A percentile compares a stretch with the other conserved stretches of the same genome.
These are phyloP conservation scores for Elsinoe batatas DNA, from an alignment of 2,329 filamentous ascomycete genomes.

Conservation along the genomic window DNA sequence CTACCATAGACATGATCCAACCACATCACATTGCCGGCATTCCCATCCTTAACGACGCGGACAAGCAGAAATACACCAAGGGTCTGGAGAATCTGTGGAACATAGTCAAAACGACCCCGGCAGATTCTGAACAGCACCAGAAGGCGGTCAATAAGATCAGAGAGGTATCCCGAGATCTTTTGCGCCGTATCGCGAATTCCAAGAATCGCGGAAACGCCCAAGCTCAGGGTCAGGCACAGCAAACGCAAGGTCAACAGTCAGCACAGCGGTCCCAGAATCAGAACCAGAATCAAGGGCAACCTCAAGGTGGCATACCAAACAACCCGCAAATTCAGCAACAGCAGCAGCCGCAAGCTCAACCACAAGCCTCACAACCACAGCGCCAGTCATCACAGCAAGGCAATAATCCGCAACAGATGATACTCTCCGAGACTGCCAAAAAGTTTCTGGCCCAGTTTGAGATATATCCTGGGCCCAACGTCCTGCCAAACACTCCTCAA, in stretches of 20 bases:
- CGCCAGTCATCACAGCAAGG: constrained; percentile 23
- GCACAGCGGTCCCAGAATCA: constrained; percentile 5
- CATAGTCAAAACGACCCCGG: constrained; percentile 13
- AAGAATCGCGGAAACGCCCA: constrained; percentile 7
- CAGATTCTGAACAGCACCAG: constrained; percentile 15
- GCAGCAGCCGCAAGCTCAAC: constrained; percentile 14
- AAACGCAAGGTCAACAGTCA: constrained; percentile 3
- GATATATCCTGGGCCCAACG: constrained; percentile 14
- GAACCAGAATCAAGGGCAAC: constrained; percentile 8
- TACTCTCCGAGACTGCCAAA: constrained; percentile 24
- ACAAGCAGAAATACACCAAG: constrained; percentile 12
- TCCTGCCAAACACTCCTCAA: constrained; percentile 13
- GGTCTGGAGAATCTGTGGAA: constrained; percentile 16
- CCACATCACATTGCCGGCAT: constrained; percentile 16
- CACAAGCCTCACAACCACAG: constrained; percentile 17
- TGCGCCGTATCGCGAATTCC: constrained; percentile 12
- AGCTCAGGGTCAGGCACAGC: constrained; percentile 9
- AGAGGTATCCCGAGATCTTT: constrained; percentile 17
- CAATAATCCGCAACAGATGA: constrained; percentile 21
- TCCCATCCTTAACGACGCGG: constrained; percentile 14
- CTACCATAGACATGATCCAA: constrained; percentile 16
- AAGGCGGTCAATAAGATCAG: constrained; percentile 17
- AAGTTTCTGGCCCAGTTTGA: constrained; percentile 14
- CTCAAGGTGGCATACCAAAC: constrained; percentile 12
- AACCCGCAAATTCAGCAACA: constrained; percentile 15